Evolutionary conservation across 2,329 filamentous ascomycete species (phyloP), one percentile per base, ranked within the genome.

Genomic region (Nemania abortiva): DNA sequence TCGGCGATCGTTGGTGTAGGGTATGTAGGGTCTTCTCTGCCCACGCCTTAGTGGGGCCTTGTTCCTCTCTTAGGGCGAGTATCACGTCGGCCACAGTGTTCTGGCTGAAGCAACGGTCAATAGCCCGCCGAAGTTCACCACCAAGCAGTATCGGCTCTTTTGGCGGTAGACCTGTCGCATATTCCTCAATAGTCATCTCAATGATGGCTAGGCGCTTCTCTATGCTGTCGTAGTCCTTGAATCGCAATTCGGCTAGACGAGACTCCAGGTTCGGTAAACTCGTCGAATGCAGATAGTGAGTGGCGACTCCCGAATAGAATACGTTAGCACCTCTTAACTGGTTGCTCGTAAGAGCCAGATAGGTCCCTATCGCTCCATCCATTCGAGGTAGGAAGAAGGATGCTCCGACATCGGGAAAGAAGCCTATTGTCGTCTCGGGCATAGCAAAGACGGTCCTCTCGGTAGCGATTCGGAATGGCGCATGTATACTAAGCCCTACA

Each of bases 361-460:
- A 99, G 22, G 93, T 97, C 66, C 96, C 96, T 65, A 97, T 82
- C 68, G 90, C 85, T 58, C 96, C 96, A 76, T 97, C 90, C 86
- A 99, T 90, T 71, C 94, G 88, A 18, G 96, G 93, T 63, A 99
- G 86, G 86, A 98, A 98, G 85, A 98, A 99, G 11, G 93, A 97
- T 37, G 92, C 97, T 70, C 96, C 96, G 57, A 99, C 96, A 77
- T 99, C 97, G 6, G 97, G 96, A 86, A 99, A 99, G 86, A 98
- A 98, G 47, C 96, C 96, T 78, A 99, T 99, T 9, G 90, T 97
- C 3, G 96, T 99, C 84, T 99, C 96, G 34, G 96, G 96, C 96
- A 99, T 99, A 74, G 97, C 95, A 77, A 99, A 98, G 56, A 97
- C 83, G 6, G 96, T 99, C 78, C 91, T 92, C 83, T 99, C 96